A percentile compares a stretch with the other conserved stretches of the same genome.
phyloP scores from a whole-genome alignment of 768 basidiomycete species.

The Lenzites betulinus region DNA sequence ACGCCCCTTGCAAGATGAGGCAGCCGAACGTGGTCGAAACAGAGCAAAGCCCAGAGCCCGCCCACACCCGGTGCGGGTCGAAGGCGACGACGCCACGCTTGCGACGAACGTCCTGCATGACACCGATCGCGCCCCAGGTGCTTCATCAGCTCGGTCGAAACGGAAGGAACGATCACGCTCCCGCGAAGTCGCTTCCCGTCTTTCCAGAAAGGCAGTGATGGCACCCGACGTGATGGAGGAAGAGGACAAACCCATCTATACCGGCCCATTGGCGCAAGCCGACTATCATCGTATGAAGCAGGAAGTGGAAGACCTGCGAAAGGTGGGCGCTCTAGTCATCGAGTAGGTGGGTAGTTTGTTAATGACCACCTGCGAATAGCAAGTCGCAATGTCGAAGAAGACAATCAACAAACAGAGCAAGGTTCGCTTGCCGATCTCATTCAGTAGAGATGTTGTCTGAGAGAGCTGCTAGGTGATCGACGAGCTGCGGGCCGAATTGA shows the following conservation, averaged over 20 bases:
- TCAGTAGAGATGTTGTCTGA: background rate
- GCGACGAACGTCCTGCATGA: conserved; percentile 27
- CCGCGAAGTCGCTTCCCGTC: conserved; percentile 31
- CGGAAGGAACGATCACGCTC: conserved; percentile 41
- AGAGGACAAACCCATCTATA: conserved; percentile 23
- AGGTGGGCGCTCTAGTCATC: conserved; percentile 19
- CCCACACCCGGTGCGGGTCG: conserved; percentile 6
- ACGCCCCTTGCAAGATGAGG: conserved; percentile 9
- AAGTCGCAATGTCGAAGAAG: conserved; percentile 27
- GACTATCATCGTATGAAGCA: conserved; percentile 27
- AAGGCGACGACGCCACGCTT: conserved; percentile 12
- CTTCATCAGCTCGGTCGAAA: conserved; percentile 15
- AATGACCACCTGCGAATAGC: conserved; percentile 9
- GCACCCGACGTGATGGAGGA: conserved; percentile 34
- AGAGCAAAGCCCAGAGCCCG: conserved; percentile 17
- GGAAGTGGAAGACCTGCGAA: conserved; percentile 29
- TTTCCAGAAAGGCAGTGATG: conserved; percentile 24
- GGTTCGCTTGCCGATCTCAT: conserved; percentile 18
- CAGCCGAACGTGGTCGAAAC: conserved; percentile 16
- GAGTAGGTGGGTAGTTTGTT: background rate
- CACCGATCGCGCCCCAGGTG: conserved; percentile 1
- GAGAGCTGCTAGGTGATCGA: conserved; percentile 25
- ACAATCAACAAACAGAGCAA: conserved; percentile 30
- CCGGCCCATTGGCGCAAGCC: conserved; percentile 15
- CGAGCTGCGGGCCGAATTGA: conserved; percentile 28